Evolutionary conservation across 2,329 filamentous ascomycete species (phyloP).

Genomic region (Arthroderma uncinatum): DNA sequence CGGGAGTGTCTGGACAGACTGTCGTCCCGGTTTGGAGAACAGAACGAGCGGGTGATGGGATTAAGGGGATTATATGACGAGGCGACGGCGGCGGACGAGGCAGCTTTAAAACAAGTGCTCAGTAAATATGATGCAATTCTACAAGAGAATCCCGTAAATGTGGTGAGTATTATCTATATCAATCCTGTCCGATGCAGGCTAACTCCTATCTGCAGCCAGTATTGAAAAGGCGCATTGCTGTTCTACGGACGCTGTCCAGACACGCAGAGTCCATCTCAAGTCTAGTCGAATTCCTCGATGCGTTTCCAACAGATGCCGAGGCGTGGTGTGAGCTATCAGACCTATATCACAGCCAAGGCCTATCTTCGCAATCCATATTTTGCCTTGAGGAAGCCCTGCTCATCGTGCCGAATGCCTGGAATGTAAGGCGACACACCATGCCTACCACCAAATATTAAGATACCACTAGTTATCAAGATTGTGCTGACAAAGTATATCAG

Average conservation of each 20-base stretch:
- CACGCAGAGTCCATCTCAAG: conserved; percentile 61
- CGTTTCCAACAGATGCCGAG: conserved; percentile 80
- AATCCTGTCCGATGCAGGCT: not conserved
- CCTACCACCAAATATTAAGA: no score
- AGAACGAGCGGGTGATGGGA: conserved; percentile 78
- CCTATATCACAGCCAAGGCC: conserved; percentile 66
- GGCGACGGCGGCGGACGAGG: conserved; percentile 57
- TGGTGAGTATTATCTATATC: conserved; percentile 41
- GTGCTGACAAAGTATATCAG: conserved; percentile 32
- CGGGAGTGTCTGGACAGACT: conserved; percentile 64
- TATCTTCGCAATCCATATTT: conserved; percentile 74
- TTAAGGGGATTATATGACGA: conserved; percentile 75
- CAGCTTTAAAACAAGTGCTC: conserved; percentile 57
- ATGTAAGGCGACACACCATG: conserved; percentile 46
- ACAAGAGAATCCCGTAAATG: conserved; percentile 61
- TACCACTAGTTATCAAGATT: not conserved
- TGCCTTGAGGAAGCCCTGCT: conserved; percentile 84
- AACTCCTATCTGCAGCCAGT: conserved; percentile 49
- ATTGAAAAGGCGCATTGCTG: conserved; percentile 68
- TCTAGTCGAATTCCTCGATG: conserved; percentile 64
- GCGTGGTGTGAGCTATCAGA: conserved; percentile 87
- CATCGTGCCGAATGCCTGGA: conserved; percentile 86
- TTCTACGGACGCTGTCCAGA: conserved; percentile 63
- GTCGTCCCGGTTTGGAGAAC: conserved; percentile 64
- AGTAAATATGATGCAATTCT: conserved; percentile 68